Evolutionary conservation across 208 protist genomes (phyloP), one percentile per base, ranked within the genome.

Genomic region (Phytomonas serpens): DNA sequence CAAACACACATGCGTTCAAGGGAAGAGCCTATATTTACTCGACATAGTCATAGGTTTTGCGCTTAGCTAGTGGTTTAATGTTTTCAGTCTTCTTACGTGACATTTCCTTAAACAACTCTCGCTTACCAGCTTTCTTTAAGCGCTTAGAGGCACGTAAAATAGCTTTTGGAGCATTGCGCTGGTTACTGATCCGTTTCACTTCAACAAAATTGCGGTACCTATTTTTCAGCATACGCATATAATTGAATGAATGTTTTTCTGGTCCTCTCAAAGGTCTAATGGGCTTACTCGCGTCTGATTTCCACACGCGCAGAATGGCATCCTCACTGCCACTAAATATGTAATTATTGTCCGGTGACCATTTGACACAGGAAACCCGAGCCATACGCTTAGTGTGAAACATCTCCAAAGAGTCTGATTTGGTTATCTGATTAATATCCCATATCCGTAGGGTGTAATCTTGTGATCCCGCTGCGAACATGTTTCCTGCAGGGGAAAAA

Each of bases 311-410:
- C 68, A 99, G 81, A 68, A 98, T 98, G 27, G 96, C 97, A 77
- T 99, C 98, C 63, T 99, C 98, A 71, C 87, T 97, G 38, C 97
- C 98, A 63, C 86, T 97, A 68, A 99, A 88, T 69, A 99, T 87
- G 79, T 95, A 99, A 62, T 82, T 89, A 71, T 90, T 92, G 75
- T 99, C 98, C 2, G 85, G 85, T 27, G 90, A 96, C 86, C 89
- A 99, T 57, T 92, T 88, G 7, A 98, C 89, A 14, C 88, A 83
- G 47, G 87, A 98, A 65, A 98, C 92, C 57, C 85, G 90, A n/a
- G 98, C 94, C 98, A 99, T 99, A 61, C 98, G 96, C 83, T 98
- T 98, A 10, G 98, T 99, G 86, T 99, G 97, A 84, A 99, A 99
- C 73, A 99, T 96, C 68, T 99, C 97, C 61, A 87, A 75, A n/a